Evolutionary conservation across 2,329 filamentous ascomycete genomes (phyloP).

Genomic region (Cladophialophora bantiana): DNA sequence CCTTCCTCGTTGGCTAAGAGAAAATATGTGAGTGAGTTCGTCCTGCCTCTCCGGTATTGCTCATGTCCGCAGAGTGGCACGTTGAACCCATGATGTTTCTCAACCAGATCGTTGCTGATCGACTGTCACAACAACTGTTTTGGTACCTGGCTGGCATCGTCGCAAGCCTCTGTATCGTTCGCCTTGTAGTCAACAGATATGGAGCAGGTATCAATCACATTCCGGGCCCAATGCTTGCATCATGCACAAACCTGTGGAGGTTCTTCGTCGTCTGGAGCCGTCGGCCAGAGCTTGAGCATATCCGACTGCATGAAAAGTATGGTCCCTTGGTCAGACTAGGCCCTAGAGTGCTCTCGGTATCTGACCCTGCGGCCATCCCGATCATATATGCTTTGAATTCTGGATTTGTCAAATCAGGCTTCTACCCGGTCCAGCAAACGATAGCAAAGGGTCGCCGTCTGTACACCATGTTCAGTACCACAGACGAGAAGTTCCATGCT

Average conservation of each 20-base stretch:
- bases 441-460: slow-evolving; percentile 41
- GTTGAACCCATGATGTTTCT: slow-evolving; percentile 9
- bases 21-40: background rate
- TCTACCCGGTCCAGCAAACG: slow-evolving; percentile 44
- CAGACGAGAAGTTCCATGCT: slow-evolving; percentile 52
- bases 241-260: slow-evolving; percentile 41
- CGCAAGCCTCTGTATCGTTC: slow-evolving; percentile 1
- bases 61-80: background rate
- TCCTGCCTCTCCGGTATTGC: background rate
- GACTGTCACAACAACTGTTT: slow-evolving; percentile 9
- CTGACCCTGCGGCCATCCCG: slow-evolving; percentile 32
- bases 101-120: slow-evolving; percentile 3
- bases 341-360: slow-evolving; percentile 44
- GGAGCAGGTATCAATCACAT: slow-evolving; percentile 34
- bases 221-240: slow-evolving; percentile 42
- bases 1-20: background rate
- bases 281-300: slow-evolving; percentile 39
- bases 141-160: slow-evolving; percentile 4
- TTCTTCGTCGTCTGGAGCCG: slow-evolving; percentile 40
- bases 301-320: slow-evolving; percentile 41
- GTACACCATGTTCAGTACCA: slow-evolving; percentile 47
- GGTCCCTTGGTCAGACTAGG: slow-evolving; percentile 44
- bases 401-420: slow-evolving; percentile 35
- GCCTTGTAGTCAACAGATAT: slow-evolving; percentile 26
- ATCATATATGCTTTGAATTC: slow-evolving; percentile 38